Percentiles rank a stretch among this genome's conserved stretches.
Conservation (phyloP, 140 eudicot species). For the Flaveria floridana region DNA sequence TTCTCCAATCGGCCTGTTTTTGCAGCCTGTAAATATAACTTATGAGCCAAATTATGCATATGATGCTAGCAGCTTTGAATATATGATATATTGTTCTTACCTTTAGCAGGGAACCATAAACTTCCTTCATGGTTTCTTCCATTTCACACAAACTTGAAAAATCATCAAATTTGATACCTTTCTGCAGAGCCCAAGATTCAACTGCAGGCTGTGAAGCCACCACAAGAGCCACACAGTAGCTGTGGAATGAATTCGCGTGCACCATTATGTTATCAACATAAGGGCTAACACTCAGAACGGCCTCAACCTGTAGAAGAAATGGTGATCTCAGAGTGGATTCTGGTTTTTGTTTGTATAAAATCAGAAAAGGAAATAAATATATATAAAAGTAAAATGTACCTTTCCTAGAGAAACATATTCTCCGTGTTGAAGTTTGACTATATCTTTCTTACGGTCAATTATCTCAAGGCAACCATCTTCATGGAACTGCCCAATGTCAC, state of each 20-base stretch:
- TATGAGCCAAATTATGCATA: conserved; percentile 4
- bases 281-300: conserved; percentile 63
- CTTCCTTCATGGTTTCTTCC: conserved; percentile 72
- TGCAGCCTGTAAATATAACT: conserved; percentile 54
- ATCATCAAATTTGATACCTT: conserved; percentile 52
- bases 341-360: conserved; percentile 8
- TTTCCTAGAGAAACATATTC: conserved; percentile 95
- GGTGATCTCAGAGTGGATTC: background rate
- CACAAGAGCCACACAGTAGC: conserved; percentile 93
- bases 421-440: conserved; percentile 96
- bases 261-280: conserved; percentile 79
- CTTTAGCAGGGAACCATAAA: conserved; percentile 64
- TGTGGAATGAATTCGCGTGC: conserved; percentile 80
- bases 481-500: conserved; percentile 87
- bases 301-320: conserved; percentile 67
- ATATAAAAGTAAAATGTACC: conserved; percentile 36
- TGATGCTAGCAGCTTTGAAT: background rate
- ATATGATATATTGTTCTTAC: conserved; percentile 34
- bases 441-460: conserved; percentile 92
- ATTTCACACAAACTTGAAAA: conserved; percentile 70
- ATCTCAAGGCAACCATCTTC: conserved; percentile 96
- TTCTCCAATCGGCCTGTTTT: conserved; percentile 68
- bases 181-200: conserved; percentile 73
- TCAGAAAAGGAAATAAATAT: background rate
- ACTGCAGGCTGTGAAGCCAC: conserved; percentile 67